Evolutionary conservation across 1,139 yeast species (phyloP), one percentile per base, ranked within the genome.

Genomic region (Hansenula lynferdii): DNA sequence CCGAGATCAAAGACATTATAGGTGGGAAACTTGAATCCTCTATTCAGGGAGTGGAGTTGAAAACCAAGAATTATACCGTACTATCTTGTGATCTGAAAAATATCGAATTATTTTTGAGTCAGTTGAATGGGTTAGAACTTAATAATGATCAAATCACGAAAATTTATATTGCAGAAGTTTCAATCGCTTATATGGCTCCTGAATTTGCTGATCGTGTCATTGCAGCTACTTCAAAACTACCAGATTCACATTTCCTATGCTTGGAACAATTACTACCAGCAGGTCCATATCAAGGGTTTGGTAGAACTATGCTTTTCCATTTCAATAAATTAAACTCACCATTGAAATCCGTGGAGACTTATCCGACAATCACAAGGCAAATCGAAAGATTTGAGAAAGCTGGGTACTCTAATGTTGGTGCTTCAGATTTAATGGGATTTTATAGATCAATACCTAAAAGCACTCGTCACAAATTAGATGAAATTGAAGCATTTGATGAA

Each of bases 91-190:
- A 85, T 54, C 62, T 85, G 45, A 77, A 83, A 42, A 63, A 81
- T 44, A 51, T 64, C 5, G 53, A 51, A 0, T 51, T 62, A 9
- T 81, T 78, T 49, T 51, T 64, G 33, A 45, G 56, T 8, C 64
- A 69, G 35, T 45, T 81, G 34, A 40, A 42, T 4, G 34, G 40
- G 17, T 24, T 47, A n/a, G 36, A 47, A n/a, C 34, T 57, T 15
- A 32, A 53, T 18, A 51, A 58, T 31, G 53, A 57, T 2, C 50
- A 62, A 18, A 56, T 72, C 3, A 57, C 74, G 6, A 75, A 73
- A 37, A 68, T 84, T 10, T 85, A 83, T 50, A 70, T 86, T 31
- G 94, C 95, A 0, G 95, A 85, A 56, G 95, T 85, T 3, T 84
- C 95, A 0, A 61, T 85, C 40, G 90, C 94, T 0, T 85, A 85